Base-by-base conservation (phyloP, 2,329 filamentous ascomycete genomes). In the Penicillium sp. region DNA sequence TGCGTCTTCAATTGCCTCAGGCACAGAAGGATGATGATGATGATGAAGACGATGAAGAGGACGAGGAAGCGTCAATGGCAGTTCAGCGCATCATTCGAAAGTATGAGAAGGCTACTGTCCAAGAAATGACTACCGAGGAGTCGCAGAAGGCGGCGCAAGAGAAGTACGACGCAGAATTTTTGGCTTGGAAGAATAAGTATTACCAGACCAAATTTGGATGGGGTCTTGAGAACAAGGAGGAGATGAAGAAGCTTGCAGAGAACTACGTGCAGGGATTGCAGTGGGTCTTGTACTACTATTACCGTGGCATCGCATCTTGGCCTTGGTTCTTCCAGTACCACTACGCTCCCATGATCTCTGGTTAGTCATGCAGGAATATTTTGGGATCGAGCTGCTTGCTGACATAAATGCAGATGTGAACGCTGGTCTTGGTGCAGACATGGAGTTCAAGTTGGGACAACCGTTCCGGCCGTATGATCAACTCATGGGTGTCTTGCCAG, bases 231-330 rank as follows among this genome's bases (percentile, higher is more conserved):
- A 88, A 91, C 65, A 88, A 93, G 61, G 86, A 86, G 39, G 91
- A 96, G 72, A 81, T 97, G 69, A 87, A 81, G 50, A 87, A 89
- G 60, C 80, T 99, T 57, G 89, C 91, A 24, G 92, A 97, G 75
- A 99, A 97, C 75, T 99, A 99, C 67, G 92, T 99, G 6, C 91
- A 99, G 75, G 94, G 94, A 57, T 78, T 99, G 57, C 94, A 99
- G 72, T 99, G 94, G 95, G 94, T 99, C 42, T 80, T 99, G 47
- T 97, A 89, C 75, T 99, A 99, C 79, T 99, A 99, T 76, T 99
- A 99, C 77, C 88, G 88, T 50, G 94, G 94, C 58, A 94, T 99
- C 56, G 94, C 91, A 14, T 97, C 93, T 11, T 99, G 94, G 94
- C 92, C 94, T 13, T 99, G 94, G 94, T 99, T 90, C 77, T 99